Base-by-base conservation (phyloP, 2,329 filamentous ascomycete genomes). In the Fusarium neocosmosporiellum region DNA sequence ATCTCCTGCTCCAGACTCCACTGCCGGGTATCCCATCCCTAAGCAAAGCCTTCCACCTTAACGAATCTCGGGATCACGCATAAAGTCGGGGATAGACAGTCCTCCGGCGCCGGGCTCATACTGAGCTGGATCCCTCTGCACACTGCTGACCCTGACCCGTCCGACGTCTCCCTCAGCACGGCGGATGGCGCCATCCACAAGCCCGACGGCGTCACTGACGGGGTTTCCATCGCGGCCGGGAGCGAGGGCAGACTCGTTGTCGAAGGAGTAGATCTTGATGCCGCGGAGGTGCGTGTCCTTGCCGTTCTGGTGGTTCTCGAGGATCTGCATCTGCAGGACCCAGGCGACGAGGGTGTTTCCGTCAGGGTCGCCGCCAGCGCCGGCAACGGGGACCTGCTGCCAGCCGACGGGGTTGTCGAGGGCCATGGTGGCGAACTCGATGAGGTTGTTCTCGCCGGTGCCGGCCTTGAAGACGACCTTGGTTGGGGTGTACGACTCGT, bases 281-380 rank as follows among this genome's bases (percentile, higher is more conserved):
- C 95, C 96, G 18, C 96, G 89, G 27, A 99, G 88, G 85, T 99
- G 96, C n/a, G 96, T 99, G 81, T 99, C 96, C 81, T 99, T 99
- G 72, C 96, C 96, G 81, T 99, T 99, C 83, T 99, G 96, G 81
- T 99, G 96, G 79, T 99, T 99, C 84, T 98, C 96, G 59, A 96
- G 89, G 57, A 99, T 92, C 74, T 93, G 91, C 78, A 98, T 91
- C 81, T 98, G 95, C 31, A 99, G 88, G 33, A 98, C 90, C 84
- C 96, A 98, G 18, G 94, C 95, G 68, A 95, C 91, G 20, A 98
- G 88, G 1, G 95, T 93, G 76, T 91, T 93, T 43, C 88, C 92
- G 78, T 90, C 91, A 55, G 86, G 87, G 54, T 89, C 90, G 43
- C 87, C 86, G n/a, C 88, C 88, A 0, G 85, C 85, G 14, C 85